These are phyloP conservation scores for Sugiyamaella sp. DNA, from an alignment of 1,139 yeast genomes.

Conservation along the genomic window DNA sequence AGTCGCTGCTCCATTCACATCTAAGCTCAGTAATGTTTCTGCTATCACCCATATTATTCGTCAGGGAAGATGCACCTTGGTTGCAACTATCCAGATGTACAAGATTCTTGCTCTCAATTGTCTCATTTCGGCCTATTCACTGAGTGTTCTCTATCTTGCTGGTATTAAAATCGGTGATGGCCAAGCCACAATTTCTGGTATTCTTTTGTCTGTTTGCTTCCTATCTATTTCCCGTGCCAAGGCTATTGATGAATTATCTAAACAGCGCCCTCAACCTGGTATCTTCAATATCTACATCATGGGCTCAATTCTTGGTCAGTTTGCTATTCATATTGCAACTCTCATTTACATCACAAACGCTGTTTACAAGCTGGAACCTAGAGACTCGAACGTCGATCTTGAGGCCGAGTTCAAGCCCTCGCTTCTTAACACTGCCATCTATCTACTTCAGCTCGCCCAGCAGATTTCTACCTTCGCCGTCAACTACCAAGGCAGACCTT, in stretches of 20 bases:
- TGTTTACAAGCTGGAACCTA: conserved; percentile 86
- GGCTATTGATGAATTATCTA: conserved; percentile 85
- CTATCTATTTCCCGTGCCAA: conserved; percentile 92
- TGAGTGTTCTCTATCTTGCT: conserved; percentile 90
- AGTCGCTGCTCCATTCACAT: conserved; percentile 98
- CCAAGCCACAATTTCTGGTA: conserved; percentile 92
- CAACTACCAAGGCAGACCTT: conserved; percentile 96
- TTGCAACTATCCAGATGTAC: conserved; percentile 98
- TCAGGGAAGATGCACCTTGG: conserved; percentile 98
- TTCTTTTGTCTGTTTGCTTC: conserved; percentile 91
- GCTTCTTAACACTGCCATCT: conserved; percentile 92
- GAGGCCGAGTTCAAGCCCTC: conserved; percentile 91
- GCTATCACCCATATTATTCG: conserved; percentile 93
- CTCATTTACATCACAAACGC: conserved; percentile 80
- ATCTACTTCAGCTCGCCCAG: conserved; percentile 89
- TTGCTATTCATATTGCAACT: conserved; percentile 86
- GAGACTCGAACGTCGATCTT: conserved; percentile 83
- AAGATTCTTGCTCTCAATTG: conserved; percentile 96
- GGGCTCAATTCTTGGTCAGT: conserved; percentile 97
- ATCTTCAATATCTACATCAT: conserved; percentile 92
- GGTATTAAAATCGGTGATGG: conserved; percentile 99
- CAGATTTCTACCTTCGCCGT: conserved; percentile 98
- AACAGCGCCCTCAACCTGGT: conserved; percentile 97
- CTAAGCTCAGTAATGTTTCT: conserved; percentile 87
- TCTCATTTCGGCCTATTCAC: conserved; percentile 93